These are phyloP conservation scores for Mycena leptocephala DNA, from an alignment of 768 basidiomycete genomes.

Conservation along the genomic window DNA sequence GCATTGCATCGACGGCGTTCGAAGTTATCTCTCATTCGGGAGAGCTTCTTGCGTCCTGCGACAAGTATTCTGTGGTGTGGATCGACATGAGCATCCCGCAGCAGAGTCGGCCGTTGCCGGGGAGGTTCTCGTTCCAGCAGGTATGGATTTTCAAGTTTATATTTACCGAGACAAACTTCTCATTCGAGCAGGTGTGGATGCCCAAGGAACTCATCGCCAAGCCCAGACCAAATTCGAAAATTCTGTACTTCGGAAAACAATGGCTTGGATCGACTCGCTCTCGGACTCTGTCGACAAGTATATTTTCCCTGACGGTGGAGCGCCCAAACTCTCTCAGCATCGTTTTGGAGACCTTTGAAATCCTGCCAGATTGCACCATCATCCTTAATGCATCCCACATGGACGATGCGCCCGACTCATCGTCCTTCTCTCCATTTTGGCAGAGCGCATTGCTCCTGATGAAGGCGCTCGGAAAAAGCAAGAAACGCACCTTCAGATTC, in stretches of 20 bases:
- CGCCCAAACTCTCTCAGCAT: neutral
- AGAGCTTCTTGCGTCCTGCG: conserved; percentile 49
- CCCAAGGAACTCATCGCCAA: neutral
- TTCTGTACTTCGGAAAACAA: neutral
- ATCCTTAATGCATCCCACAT: neutral
- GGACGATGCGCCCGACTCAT: conserved; percentile 8
- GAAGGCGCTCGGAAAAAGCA: conserved; percentile 15
- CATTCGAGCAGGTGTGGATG: conserved; percentile 18
- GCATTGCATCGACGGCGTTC: conserved; percentile 46
- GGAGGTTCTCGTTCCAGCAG: conserved; percentile 11
- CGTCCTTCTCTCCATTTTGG: conserved; percentile 25
- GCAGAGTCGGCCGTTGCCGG: too few relatives aligned
- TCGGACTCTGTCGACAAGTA: neutral
- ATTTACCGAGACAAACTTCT: neutral
- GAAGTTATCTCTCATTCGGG: conserved; percentile 50
- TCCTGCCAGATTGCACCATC: neutral
- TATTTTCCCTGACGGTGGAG: neutral
- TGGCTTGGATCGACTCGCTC: neutral
- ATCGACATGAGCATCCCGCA: conserved; percentile 37
- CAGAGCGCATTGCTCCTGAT: conserved; percentile 15
- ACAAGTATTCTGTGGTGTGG: conserved; percentile 53
- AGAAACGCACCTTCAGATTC: conserved; percentile 1
- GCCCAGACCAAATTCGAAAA: neutral
- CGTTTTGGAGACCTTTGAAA: neutral
- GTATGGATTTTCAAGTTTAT: neutral